Evolutionary conservation across 1,284 basidiomycete genomes (phyloP), one percentile per base, ranked within the genome.

Genomic region (Coniophora puteana): DNA sequence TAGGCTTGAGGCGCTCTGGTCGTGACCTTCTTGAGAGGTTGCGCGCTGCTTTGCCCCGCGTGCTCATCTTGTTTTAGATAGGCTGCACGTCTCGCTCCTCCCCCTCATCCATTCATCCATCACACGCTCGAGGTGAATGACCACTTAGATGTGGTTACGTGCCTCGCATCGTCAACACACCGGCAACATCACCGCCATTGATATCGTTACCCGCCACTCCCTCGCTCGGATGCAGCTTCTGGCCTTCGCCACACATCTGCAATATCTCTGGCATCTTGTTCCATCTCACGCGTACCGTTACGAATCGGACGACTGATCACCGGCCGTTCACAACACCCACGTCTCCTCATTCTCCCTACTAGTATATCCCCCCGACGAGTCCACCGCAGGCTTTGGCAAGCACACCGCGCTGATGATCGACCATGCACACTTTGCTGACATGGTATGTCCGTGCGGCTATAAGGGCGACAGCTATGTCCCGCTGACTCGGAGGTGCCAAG

Each of bases 81-180:
- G 49, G 71, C 72, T 69, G 65, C 50, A 49, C 61, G 55, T 57
- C 56, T 49, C 52, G 50, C 62, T 61, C 57, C 61, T 73, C 72
- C 71, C 75, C 54, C 44, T 67, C 73, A 67, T n/a, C 51, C 59
- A 58, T 65, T 76, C 63, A 59, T 68, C 72, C 76, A 67, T 72
- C 67, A 56, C 69, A 67, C 65, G 70, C 72, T 78, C 54, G 74
- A 76, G 74, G 74, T 71, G 77, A 44, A 81, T 78, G 79, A 81
- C 78, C 80, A 75, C 82, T 84, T 86, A 44, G 60, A 54, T 84
- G 83, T 74, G 80, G 79, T 80, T 75, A 66, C 78, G 78, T 80
- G 72, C 71, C 72, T 80, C 74, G 76, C 59, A 66, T 73, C 65
- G 74, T 80, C 81, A 64, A 84, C 59, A 83, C 83, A 81, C 68